Conservation (phyloP, 371 early-diverging fungal genomes). For the Blakeslea trispora region DNA sequence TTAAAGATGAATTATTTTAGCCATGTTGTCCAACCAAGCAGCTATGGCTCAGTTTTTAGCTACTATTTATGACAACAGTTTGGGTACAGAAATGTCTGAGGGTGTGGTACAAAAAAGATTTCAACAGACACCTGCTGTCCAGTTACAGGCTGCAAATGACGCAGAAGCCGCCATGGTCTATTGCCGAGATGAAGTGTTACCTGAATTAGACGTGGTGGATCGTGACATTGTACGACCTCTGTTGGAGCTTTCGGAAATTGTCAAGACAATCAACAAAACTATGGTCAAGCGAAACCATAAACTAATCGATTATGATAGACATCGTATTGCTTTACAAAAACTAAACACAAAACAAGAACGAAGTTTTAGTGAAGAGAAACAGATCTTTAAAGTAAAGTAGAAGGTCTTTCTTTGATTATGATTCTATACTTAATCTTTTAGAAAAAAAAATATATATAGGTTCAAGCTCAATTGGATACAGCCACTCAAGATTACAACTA, state of each 20-base stretch:
- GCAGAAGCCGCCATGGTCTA: conserved; percentile 64
- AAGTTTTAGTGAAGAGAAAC: conserved; percentile 72
- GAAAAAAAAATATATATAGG: too few relatives aligned
- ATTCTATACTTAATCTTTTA: too few relatives aligned
- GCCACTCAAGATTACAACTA: conserved; percentile 75
- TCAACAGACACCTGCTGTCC: conserved; percentile 57
- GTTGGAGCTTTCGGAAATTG: conserved; percentile 62
- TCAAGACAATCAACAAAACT: conserved; percentile 70
- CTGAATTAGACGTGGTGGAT: conserved; percentile 74
- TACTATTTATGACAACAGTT: conserved; percentile 57
- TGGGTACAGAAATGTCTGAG: conserved; percentile 31
- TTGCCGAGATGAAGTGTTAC: conserved; percentile 64
- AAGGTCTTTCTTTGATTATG: neutral
- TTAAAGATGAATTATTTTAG: conserved; percentile 24
- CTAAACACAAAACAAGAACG: conserved; percentile 67
- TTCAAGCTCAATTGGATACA: conserved; percentile 62
- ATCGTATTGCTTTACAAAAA: conserved; percentile 66
- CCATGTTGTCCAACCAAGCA: conserved; percentile 69
- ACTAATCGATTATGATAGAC: conserved; percentile 83
- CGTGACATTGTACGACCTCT: conserved; percentile 70
- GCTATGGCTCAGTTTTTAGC: conserved; percentile 65
- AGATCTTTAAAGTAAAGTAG: conserved; percentile 59
- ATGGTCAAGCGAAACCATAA: conserved; percentile 84
- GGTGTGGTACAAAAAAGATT: conserved; percentile 47
- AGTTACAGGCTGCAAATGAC: conserved; percentile 63